Evolutionary conservation across 352 stramenopile genomes (phyloP).

Genomic region (Aphanomyces cochlioides): DNA sequence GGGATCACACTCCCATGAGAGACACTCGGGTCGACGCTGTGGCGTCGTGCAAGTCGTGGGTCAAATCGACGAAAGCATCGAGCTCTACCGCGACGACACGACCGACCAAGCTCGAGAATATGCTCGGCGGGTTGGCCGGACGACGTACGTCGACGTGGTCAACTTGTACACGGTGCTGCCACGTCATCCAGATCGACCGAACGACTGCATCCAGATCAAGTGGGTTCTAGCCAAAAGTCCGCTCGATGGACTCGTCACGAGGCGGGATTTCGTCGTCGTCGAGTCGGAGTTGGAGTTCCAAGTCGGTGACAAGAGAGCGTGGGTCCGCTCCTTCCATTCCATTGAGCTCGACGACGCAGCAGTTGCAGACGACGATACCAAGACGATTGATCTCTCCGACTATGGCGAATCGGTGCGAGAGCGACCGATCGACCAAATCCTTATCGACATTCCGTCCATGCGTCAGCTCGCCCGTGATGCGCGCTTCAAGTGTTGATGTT

Average conservation of each 20-base stretch:
- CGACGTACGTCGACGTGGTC: neutral
- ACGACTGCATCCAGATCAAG: slow-evolving; percentile 3
- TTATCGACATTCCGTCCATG: no score
- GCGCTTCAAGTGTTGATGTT: no score
- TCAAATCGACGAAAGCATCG: neutral
- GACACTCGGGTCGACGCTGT: neutral
- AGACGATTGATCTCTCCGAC: no score
- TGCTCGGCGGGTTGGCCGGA: neutral
- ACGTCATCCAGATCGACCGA: neutral
- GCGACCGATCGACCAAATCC: no score
- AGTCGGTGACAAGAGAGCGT: no score
- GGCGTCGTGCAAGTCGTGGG: neutral
- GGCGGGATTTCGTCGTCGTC: neutral
- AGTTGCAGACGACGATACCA: no score
- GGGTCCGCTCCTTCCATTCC: no score
- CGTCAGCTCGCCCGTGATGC: no score
- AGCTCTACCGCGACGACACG: neutral
- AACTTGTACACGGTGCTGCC: slow-evolving; percentile 1
- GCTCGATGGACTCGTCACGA: neutral
- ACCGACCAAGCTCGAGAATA: neutral
- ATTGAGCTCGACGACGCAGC: no score
- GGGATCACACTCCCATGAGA: neutral
- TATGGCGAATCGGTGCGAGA: no score
- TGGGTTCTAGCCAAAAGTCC: neutral
- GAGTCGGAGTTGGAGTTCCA: neutral